A percentile compares a stretch with the other conserved stretches of the same genome.
Evolutionary conservation across 2,329 filamentous ascomycete genomes (phyloP).

Genomic region (Epichloe uncinata): DNA sequence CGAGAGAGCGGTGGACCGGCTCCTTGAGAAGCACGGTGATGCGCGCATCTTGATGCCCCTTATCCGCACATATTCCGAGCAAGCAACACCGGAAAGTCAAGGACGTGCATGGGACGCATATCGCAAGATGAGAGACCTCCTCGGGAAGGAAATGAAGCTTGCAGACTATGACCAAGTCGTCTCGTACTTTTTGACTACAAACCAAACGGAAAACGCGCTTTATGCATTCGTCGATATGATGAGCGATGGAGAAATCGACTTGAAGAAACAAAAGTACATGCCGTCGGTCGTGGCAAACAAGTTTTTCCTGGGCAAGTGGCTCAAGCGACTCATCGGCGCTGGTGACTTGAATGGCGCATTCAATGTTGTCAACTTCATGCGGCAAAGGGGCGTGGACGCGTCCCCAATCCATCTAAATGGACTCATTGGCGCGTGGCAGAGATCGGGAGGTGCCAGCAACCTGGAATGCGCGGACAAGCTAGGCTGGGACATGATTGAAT

Average conservation of each 20-base stretch:
- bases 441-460: slow-evolving; percentile 41
- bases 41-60: slow-evolving; percentile 50
- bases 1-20: slow-evolving; percentile 38
- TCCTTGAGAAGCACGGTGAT: slow-evolving; percentile 36
- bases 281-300: slow-evolving; percentile 49
- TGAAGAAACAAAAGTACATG: slow-evolving; percentile 29
- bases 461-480: slow-evolving; percentile 51
- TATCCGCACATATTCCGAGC: slow-evolving; percentile 51
- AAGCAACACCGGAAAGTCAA: slow-evolving; percentile 30
- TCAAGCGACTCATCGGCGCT: slow-evolving; percentile 67
- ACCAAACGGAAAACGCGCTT: slow-evolving; percentile 53
- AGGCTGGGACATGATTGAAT: slow-evolving; percentile 65
- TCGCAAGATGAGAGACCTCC: slow-evolving; percentile 44
- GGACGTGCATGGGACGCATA: slow-evolving; percentile 56
- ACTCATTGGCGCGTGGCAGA: slow-evolving; percentile 65
- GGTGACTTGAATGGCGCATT: slow-evolving; percentile 58
- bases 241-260: slow-evolving; percentile 42
- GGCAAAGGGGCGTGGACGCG: slow-evolving; percentile 50
- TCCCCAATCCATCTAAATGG: slow-evolving; percentile 70
- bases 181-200: slow-evolving; percentile 53
- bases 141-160: slow-evolving; percentile 50
- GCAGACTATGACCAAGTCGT: slow-evolving; percentile 66
- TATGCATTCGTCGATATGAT: slow-evolving; percentile 85
- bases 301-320: slow-evolving; percentile 80
- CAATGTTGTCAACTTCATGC: slow-evolving; percentile 65